Percentiles rank a stretch among this genome's conserved stretches.
Conservation (phyloP, 345 rosid genomes). For the Nephelium lappaceum region DNA sequence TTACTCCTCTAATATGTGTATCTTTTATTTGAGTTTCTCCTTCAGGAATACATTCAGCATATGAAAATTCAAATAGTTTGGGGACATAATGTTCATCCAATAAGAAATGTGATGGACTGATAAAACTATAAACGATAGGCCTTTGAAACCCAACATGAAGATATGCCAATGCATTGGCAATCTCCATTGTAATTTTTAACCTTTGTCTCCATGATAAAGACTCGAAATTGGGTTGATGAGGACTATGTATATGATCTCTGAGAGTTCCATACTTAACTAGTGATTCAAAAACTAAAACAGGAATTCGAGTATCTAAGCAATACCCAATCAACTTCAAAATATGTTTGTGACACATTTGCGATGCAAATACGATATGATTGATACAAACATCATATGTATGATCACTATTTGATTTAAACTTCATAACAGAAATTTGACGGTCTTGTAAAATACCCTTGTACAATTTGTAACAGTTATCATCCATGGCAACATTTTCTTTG, state of each 20-base stretch:
- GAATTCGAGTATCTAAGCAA: background rate
- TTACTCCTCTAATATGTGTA: background rate
- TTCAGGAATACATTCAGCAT: background rate
- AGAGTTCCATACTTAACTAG: background rate
- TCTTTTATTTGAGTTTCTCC: background rate
- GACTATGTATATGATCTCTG: background rate
- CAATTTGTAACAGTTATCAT: background rate
- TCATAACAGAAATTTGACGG: conserved; percentile 17
- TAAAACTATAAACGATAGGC: background rate
- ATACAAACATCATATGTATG: background rate
- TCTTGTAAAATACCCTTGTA: conserved; percentile 16
- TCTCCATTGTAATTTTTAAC: conserved; percentile 22
- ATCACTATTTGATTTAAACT: background rate
- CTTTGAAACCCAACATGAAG: background rate
- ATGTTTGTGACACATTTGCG: background rate
- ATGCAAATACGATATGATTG: background rate
- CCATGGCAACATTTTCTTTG: too few species aligned
- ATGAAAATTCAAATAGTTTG: background rate
- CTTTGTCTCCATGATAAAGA: background rate
- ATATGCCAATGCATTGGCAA: conserved; percentile 15
- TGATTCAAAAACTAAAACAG: background rate
- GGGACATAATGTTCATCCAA: background rate
- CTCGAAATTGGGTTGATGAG: background rate
- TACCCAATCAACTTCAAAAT: background rate
- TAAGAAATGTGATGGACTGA: background rate